Percentiles rank a stretch among this genome's conserved stretches.
These are phyloP conservation scores for Neopestalotiopsis rosae DNA, from an alignment of 2,329 filamentous ascomycete species.

Conservation along the genomic window DNA sequence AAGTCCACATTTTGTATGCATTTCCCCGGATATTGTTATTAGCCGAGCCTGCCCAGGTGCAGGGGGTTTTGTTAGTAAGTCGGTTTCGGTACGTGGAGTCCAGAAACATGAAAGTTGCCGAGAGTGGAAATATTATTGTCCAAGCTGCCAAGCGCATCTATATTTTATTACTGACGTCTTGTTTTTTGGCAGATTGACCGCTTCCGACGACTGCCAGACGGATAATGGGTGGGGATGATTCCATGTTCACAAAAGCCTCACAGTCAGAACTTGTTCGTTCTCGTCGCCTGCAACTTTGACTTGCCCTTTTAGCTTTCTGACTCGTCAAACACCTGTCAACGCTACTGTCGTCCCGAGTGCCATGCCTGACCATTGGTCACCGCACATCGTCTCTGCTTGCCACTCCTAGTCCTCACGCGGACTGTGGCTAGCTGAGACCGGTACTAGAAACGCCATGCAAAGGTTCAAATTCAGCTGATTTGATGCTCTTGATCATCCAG, in stretches of 20 bases:
- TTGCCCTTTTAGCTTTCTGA: not conserved
- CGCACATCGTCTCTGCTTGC: not conserved
- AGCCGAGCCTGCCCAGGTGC: not conserved
- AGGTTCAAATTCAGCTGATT: not conserved
- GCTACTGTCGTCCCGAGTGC: not conserved
- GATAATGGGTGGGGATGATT: too few relatives aligned
- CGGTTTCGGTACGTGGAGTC: not conserved
- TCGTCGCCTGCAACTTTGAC: not conserved
- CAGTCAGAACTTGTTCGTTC: too few relatives aligned
- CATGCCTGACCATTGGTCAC: not conserved
- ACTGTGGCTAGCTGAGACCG: conserved; percentile 3
- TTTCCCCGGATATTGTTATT: conserved; percentile 12
- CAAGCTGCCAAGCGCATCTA: too few relatives aligned
- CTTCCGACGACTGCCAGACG: too few relatives aligned
- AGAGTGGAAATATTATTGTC: too few relatives aligned
- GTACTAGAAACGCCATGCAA: not conserved
- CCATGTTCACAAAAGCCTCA: too few relatives aligned
- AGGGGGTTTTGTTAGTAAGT: not conserved
- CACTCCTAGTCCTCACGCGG: not conserved
- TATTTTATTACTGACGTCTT: too few relatives aligned
- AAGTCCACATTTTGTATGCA: not conserved
- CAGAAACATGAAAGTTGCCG: too few relatives aligned
- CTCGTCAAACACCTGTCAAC: not conserved
- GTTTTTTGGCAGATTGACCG: too few relatives aligned
- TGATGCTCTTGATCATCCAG: not conserved